Evolutionary conservation across 2,329 filamentous ascomycete species (phyloP).

Genomic region (Ophiostoma australiae): DNA sequence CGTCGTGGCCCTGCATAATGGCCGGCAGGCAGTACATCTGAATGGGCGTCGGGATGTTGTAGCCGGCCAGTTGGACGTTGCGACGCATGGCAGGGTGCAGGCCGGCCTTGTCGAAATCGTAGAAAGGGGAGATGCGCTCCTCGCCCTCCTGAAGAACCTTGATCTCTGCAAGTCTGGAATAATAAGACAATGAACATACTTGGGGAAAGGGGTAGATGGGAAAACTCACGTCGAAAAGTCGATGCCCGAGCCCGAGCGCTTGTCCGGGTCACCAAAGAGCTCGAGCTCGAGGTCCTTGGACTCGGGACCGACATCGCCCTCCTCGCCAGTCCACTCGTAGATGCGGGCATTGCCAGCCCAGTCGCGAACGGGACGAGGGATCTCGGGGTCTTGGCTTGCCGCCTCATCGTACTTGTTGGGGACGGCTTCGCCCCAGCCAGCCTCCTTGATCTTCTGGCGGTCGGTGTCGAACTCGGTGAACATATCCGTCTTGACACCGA

Average conservation of each 20-base stretch:
- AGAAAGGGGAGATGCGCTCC: conserved; percentile 46
- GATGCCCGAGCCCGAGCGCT: conserved; percentile 49
- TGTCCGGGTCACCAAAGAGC: conserved; percentile 62
- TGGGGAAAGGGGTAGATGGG: not conserved
- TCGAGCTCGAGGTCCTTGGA: conserved; percentile 65
- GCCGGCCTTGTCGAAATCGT: conserved; percentile 67
- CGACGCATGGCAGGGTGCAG: conserved; percentile 77
- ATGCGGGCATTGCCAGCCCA: conserved; percentile 56
- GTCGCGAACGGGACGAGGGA: conserved; percentile 26
- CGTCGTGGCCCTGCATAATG: conserved; percentile 68
- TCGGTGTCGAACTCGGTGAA: conserved; percentile 27
- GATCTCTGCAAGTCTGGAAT: conserved; percentile 49
- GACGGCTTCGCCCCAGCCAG: conserved; percentile 44
- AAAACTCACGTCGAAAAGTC: conserved; percentile 49
- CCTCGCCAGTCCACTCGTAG: conserved; percentile 83
- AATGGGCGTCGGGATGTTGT: conserved; percentile 73
- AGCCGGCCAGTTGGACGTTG: conserved; percentile 71
- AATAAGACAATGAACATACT: conserved; percentile 13
- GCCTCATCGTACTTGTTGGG: conserved; percentile 46
- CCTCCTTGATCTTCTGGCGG: conserved; percentile 31
- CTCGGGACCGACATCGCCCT: conserved; percentile 75
- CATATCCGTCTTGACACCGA: conserved; percentile 25
- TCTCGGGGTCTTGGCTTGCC: conserved; percentile 27
- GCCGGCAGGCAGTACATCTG: conserved; percentile 81
- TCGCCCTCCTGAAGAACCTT: conserved; percentile 55